Base-by-base conservation (phyloP, 192 early-diverging fungal species). In the Radiomyces spectabilis region DNA sequence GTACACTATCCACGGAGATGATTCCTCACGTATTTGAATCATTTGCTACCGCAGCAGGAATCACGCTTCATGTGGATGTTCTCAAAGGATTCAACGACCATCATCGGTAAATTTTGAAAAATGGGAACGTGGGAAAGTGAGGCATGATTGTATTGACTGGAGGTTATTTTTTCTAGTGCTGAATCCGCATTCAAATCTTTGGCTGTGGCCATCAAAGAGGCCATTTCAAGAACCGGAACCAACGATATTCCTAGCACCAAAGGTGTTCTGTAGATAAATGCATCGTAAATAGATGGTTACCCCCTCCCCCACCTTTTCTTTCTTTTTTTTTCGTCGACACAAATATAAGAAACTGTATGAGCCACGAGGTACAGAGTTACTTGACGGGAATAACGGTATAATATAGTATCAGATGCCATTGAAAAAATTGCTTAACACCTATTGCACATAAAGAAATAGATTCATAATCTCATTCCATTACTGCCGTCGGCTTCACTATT, bases 161-260 rank as follows among this genome's bases (percentile, higher is more conserved):
- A n/a, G n/a, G n/a, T 41, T 39, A 38, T 41, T 25, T 22, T 55
- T 39, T 66, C 1, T 68, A 94, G 88, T 21, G 82, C 94, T 5
- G 97, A 98, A 70, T 84, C 91, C 24, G 86, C 97, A 4, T 99
- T 99, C 80, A 99, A 99, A 74, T 92, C 95, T 0, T 74, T 94
- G 30, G 97, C 97, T n/a, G 82, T 98, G 18, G 97, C 97, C 10
- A 53, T 99, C 21, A 66, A 88, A 21, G 86, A 91, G 55, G 97
- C 97, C 2, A 73, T 89, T n/a, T 75, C 85, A 16, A 77, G 74
- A 38, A 93, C 92, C 8, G 94, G 97, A 2, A 76, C 82, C 8
- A 83, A 88, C 33, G 85, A 87, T 51, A 83, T 97, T n/a, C 97
- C 97, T 0, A 92, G 88, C 55, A 98, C 95, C 7, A 99, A 99